Base-by-base conservation (phyloP, 2,329 filamentous ascomycete genomes). In the Clarireedia homoeocarpa region DNA sequence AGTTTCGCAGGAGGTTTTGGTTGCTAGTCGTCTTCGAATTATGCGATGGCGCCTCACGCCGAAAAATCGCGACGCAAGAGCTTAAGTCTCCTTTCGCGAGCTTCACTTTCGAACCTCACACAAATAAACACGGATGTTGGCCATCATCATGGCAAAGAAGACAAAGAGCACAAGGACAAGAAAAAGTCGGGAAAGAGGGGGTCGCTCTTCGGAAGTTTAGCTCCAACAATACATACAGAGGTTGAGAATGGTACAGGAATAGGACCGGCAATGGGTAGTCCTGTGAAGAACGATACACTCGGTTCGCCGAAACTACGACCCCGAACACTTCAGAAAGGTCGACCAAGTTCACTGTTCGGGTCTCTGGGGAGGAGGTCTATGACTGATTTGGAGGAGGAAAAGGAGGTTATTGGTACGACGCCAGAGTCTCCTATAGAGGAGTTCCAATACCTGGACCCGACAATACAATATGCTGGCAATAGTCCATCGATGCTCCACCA, bases 401-500 rank as follows among this genome's bases (percentile, higher is more conserved):
- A 55, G 36, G 63, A 65, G 17, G 58, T 57, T 23, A 48, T 54
- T 42, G 48, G 51, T n/a, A 61, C 58, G 12, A 57, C 63, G 20
- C 64, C 65, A 14, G 63, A 64, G 26, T 64, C 64, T 45, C 65
- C 64, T 10, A 51, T 61, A 42, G 63, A 64, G 42, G 62, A 60
- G 17, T 51, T 42, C 24, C 53, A 51, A 23, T 51, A 51, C 42
- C 40, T 55, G 24, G 57, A 52, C 2, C 27, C 54, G 10, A 38
- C 55, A 9, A 45, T 59, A 14, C 57, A 59, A 9, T 49, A 53
- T 26, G 55, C 57, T n/a, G 51, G 49, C 5, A 55, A 56, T 12
- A 53, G 51, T n/a, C 61, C 59, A 27, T 71, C 74, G 30, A 81
- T 88, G 20, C 70, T 87, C 39, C 78, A 84, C 60, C 81, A 87